Base-by-base conservation (phyloP, 2,329 filamentous ascomycete species). In the Trichoderma afroharzianum region DNA sequence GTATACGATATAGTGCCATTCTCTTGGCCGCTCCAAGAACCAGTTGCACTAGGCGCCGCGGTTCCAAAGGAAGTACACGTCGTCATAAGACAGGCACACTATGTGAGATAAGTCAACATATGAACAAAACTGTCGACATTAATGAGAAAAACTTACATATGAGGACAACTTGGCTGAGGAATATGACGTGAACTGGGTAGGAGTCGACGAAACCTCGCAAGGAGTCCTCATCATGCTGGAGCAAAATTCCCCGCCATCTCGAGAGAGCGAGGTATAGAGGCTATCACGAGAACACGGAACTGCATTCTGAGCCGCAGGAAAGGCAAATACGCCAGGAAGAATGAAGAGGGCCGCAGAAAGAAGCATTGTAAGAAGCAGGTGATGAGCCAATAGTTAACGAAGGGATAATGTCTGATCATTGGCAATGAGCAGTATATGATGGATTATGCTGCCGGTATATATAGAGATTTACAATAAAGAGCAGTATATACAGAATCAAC, bases 251-350 rank as follows among this genome's bases (percentile, higher is more conserved):
- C 72, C 68, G 0, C 77, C 78, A n/a, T 78, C 71, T 28, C 71
- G 68, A 6, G 73, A 57, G 8, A 81, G 75, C 0, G 79, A 80
- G 1, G 76, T 77, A 67, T 79, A 81, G 11, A 81, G 75, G 4
- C 73, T 72, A 63, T 81, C 79, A 3, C 71, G 75, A 1, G 75
- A 74, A 68, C 80, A 81, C 0, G 75, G 64, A 26, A 8, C 47
- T 1, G 43, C 53, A 26, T 57, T 30, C 53, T 68, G 68, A 7
- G 24, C 53, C 3, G 73, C 74, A 12, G 73, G 72, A 39, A 74
- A 30, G 24, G 69, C 73, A 43, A 57, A 43, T 12, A 33, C 71
- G 36, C 72, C 39, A 4, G 67, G 30, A 36, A 67, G 7, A 18
- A 67, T 6, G 63, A 47, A 8, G n/a, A 57, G 8, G 0, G 61